Evolutionary conservation across 768 basidiomycete genomes (phyloP).

Genomic region (Leccinum longicurvipes): DNA sequence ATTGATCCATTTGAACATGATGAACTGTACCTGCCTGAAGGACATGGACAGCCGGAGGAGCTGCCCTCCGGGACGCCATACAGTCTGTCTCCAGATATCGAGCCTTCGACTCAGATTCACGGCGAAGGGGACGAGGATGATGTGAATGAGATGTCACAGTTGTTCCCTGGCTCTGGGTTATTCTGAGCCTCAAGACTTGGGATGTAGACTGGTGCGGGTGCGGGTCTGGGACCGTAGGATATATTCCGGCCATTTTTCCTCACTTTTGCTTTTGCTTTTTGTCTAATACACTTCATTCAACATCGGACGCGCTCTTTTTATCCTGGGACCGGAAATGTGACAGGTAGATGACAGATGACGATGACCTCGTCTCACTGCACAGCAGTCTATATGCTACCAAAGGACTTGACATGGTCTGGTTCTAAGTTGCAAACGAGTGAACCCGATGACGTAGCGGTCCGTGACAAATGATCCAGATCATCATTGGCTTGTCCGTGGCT

Average conservation of each 20-base stretch:
- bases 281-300: not conserved
- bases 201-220: not conserved
- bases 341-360: too few relatives aligned
- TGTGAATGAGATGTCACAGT: conserved; percentile 32
- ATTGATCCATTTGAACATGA: conserved; percentile 33
- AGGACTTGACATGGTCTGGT: too few relatives aligned
- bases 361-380: too few relatives aligned
- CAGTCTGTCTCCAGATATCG: conserved; percentile 26
- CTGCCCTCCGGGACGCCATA: conserved; percentile 22
- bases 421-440: too few relatives aligned
- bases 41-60: conserved; percentile 6
- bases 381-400: too few relatives aligned
- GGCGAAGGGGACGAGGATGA: conserved; percentile 22
- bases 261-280: not conserved
- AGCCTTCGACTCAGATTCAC: conserved; percentile 5
- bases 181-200: conserved; percentile 25
- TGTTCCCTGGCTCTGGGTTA: conserved; percentile 44
- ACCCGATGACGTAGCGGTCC: too few relatives aligned
- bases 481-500: too few relatives aligned
- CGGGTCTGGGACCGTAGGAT: not conserved
- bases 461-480: too few relatives aligned
- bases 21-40: conserved; percentile 27
- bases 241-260: not conserved
- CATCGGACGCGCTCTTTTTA: not conserved
- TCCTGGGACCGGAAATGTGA: not conserved